These are phyloP conservation scores for Medicago arabica DNA, from an alignment of 306 rosid species.

Conservation along the genomic window DNA sequence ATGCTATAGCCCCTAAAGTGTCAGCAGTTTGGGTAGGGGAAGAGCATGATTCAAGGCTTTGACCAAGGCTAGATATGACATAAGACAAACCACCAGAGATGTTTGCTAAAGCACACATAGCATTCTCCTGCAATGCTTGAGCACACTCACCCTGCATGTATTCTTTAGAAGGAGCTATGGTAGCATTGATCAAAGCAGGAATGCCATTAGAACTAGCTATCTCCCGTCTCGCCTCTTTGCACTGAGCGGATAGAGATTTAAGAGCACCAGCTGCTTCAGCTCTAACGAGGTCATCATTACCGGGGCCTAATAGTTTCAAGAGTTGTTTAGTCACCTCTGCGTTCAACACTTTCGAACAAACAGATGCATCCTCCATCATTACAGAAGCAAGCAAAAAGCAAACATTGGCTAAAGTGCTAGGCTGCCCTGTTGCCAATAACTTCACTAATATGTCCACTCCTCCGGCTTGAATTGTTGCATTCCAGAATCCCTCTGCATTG, in stretches of 20 bases:
- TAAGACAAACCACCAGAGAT: constrained; percentile 97
- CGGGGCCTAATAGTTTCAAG: constrained; percentile 89
- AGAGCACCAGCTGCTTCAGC: constrained; percentile 99
- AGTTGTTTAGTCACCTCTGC: constrained; percentile 89
- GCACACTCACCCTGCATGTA: constrained; percentile 98
- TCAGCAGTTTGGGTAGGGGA: constrained; percentile 89
- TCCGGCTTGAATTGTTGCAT: constrained; percentile 83
- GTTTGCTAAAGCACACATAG: constrained; percentile 98
- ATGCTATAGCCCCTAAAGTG: constrained; percentile 96
- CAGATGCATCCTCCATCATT: constrained; percentile 94
- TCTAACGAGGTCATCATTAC: constrained; percentile 89
- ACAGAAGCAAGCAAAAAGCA: constrained; percentile 89
- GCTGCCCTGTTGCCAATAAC: constrained; percentile 79
- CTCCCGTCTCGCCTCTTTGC: constrained; percentile 96
- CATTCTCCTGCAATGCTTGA: constrained; percentile 97
- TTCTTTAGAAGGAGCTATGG: constrained; percentile 99
- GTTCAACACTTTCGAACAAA: constrained; percentile 79
- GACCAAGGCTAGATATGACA: constrained; percentile 96
- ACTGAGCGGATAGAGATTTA: constrained; percentile 88
- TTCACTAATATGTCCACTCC: constrained; percentile 87
- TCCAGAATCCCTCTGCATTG: constrained; percentile 97
- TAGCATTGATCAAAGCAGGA: constrained; percentile 94
- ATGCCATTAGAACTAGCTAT: constrained; percentile 89
- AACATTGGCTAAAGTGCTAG: constrained; percentile 82
- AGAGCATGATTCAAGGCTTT: constrained; percentile 97